Percentiles rank a stretch among this genome's conserved stretches.
Conservation (phyloP, 306 rosid species). For the Astragalus glycyphyllos region DNA sequence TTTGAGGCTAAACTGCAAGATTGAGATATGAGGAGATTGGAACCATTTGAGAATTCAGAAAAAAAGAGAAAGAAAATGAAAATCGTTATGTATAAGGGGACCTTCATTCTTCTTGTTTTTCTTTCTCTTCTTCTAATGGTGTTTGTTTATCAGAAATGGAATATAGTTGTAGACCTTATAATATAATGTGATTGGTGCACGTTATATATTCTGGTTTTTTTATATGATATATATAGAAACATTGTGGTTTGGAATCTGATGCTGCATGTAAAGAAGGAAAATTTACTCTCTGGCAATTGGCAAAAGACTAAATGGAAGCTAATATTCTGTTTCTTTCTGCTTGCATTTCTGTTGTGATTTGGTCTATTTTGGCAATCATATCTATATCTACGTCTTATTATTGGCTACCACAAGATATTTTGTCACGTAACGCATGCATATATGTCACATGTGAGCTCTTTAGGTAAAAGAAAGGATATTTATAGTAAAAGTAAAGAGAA, state of each 20-base stretch:
- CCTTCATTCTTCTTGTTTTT: slow-evolving; percentile 38
- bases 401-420: slow-evolving; percentile 4
- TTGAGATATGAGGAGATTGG: slow-evolving; percentile 41
- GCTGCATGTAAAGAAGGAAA: slow-evolving; percentile 15
- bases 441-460: slow-evolving; percentile 36
- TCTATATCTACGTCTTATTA: slow-evolving; percentile 31
- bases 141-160: slow-evolving; percentile 29
- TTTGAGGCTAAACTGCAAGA: slow-evolving; percentile 64
- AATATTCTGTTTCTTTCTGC: slow-evolving; percentile 37
- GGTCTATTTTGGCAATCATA: slow-evolving; percentile 41
- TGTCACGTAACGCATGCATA: slow-evolving; percentile 49
- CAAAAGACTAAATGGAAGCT: slow-evolving; percentile 19
- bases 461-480: not conserved
- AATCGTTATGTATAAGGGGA: slow-evolving; percentile 16
- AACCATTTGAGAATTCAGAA: slow-evolving; percentile 31
- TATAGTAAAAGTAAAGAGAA: not conserved
- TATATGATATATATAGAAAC: not conserved
- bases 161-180: slow-evolving; percentile 12
- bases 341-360: slow-evolving; percentile 36
- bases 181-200: not conserved
- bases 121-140: not conserved
- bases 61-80: slow-evolving; percentile 29
- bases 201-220: not conserved
- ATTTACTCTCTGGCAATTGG: slow-evolving; percentile 6
- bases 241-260: slow-evolving; percentile 34